Conservation (phyloP, 192 early-diverging fungal species). For the Funneliformis geosporum region DNA sequence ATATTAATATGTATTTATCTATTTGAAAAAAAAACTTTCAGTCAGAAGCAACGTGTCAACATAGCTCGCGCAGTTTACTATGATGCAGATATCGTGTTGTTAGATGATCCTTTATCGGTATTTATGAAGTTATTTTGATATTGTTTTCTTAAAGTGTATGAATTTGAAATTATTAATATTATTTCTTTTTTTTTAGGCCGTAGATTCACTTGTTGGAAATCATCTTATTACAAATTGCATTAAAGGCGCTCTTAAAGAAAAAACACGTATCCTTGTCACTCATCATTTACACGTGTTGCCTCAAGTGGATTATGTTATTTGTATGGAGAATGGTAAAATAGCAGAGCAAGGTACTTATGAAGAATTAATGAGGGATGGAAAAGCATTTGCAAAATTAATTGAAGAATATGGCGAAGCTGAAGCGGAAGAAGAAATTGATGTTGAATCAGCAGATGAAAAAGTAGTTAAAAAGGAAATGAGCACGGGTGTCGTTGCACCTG, state of each 20-base stretch:
- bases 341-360: conserved; percentile 57
- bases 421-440: conserved; percentile 43
- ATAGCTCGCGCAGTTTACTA: conserved; percentile 67
- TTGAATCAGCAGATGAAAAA: conserved; percentile 22
- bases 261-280: conserved; percentile 69
- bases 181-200: conserved; percentile 17
- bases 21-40: not conserved
- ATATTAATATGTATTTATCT: too few species aligned
- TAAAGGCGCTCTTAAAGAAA: conserved; percentile 40
- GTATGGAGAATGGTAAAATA: conserved; percentile 57
- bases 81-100: conserved; percentile 63
- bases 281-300: conserved; percentile 55
- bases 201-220: conserved; percentile 49
- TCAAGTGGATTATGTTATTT: conserved; percentile 50
- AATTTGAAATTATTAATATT: not conserved
- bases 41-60: conserved; percentile 64
- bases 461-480: not conserved
- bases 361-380: conserved; percentile 68
- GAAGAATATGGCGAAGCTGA: conserved; percentile 49
- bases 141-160: not conserved
- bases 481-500: not conserved
- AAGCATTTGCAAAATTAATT: conserved; percentile 60
- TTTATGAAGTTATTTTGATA: not conserved
- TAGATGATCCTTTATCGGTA: conserved; percentile 65
- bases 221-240: conserved; percentile 52